Evolutionary conservation across 371 early-diverging fungal genomes (phyloP), one percentile per base, ranked within the genome.

Genomic region (Syncephalastrum monosporum): DNA sequence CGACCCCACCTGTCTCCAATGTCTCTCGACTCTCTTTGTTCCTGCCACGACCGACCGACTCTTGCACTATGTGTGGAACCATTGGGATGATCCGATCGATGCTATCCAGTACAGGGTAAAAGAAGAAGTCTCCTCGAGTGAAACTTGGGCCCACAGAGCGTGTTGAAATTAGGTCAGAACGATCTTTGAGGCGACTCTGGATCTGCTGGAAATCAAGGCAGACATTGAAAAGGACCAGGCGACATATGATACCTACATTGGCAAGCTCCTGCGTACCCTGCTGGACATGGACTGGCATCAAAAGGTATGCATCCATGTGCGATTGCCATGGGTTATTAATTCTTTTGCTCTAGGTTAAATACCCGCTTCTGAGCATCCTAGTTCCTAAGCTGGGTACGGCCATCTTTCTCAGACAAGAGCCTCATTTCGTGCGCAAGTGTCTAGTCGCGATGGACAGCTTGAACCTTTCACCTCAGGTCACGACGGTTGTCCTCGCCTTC

Each of bases 31-130:
- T 0, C 60, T 70, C 4, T 51, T 85, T 33, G 50, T 68, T n/a
- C 67, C 63, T 3, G 58, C 71, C 10, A 78, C 72, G 10, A 72
- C 74, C 48, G 84, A 86, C 46, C 70, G 64, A 25, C 64, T 91
- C 29, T 68, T 90, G 42, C 79, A 81, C 7, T 87, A 87, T 51
- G 82, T 91, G 27, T 86, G 85, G 77, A 82, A 86, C 58, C 84
- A 89, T 59, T 91, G 91, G 90, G 91, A 91, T 59, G 91, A 91
- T 56, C 90, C 89, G n/a, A 74, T 88, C 8, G 90, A 91, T 56
- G 82, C 88, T 1, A 82, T 91, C 14, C 91, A 90, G 53, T 79
- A 83, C 60, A 89, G 88, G 64, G 84, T 77, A 65, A 65, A 59
- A n/a, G 53, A 59, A n/a, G 53, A 57, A 42, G 3, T 16, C 23